These are phyloP conservation scores for Candida boidinii DNA, from an alignment of 805 yeast species.

Conservation along the genomic window DNA sequence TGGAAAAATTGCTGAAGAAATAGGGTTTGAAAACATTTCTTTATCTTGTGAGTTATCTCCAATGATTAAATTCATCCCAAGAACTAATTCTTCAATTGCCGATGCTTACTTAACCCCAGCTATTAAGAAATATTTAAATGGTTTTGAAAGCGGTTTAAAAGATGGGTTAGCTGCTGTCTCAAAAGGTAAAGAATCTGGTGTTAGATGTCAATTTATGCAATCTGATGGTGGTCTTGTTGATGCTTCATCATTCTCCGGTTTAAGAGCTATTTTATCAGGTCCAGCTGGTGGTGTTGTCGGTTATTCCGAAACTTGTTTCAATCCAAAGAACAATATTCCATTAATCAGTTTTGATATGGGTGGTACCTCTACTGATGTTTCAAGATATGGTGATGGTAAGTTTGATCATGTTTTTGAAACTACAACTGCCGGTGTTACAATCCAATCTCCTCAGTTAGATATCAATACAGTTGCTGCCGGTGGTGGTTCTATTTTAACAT, in stretches of 20 bases:
- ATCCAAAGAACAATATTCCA: slow-evolving; percentile 44
- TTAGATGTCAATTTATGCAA: slow-evolving; percentile 80
- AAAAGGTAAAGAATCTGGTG: slow-evolving; percentile 25
- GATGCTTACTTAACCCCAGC: slow-evolving; percentile 83
- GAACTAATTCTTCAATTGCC: slow-evolving; percentile 72
- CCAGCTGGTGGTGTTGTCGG: slow-evolving; percentile 99
- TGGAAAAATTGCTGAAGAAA: slow-evolving; percentile 47
- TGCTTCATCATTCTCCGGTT: slow-evolving; percentile 75
- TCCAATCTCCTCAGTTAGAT: slow-evolving; percentile 78
- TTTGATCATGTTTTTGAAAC: slow-evolving; percentile 78
- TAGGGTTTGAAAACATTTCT: slow-evolving; percentile 66
- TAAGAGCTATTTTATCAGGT: slow-evolving; percentile 84
- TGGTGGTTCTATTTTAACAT: slow-evolving; percentile 63
- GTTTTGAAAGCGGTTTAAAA: slow-evolving; percentile 54
- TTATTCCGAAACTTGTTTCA: slow-evolving; percentile 73
- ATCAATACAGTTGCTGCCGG: slow-evolving; percentile 83
- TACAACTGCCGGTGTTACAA: slow-evolving; percentile 73
- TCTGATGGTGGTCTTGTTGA: slow-evolving; percentile 94
- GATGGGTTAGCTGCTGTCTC: slow-evolving; percentile 34
- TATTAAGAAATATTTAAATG: slow-evolving; percentile 52
- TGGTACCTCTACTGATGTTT: slow-evolving; percentile 83
- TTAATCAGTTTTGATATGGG: slow-evolving; percentile 86
- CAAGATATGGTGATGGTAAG: slow-evolving; percentile 58
- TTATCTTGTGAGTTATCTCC: slow-evolving; percentile 62
- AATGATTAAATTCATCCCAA: slow-evolving; percentile 66